A percentile compares a stretch with the other conserved stretches of the same genome.
These are phyloP conservation scores for Lentithecium fluviatile DNA, from an alignment of 495 filamentous ascomycete genomes.

Conservation along the genomic window DNA sequence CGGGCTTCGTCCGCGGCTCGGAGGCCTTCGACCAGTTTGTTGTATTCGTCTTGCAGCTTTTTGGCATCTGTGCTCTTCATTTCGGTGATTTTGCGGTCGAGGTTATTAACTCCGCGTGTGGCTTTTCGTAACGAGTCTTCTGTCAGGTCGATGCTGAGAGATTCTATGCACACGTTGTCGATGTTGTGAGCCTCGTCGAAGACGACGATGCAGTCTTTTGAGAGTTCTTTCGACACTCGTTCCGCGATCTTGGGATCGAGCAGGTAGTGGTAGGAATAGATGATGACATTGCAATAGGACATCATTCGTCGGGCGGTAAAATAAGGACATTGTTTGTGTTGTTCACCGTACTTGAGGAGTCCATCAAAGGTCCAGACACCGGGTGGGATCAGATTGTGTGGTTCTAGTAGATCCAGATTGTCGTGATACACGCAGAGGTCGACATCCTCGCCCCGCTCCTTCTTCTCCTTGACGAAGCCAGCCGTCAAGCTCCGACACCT, in stretches of 20 bases:
- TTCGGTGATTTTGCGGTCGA: constrained; percentile 85
- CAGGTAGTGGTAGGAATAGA: constrained; percentile 98
- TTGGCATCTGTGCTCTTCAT: constrained; percentile 90
- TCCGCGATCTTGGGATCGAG: constrained; percentile 98
- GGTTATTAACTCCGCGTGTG: constrained; percentile 80
- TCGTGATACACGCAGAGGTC: constrained; percentile 95
- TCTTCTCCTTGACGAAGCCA: constrained; percentile 96
- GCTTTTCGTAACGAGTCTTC: constrained; percentile 90
- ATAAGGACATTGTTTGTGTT: constrained; percentile 96
- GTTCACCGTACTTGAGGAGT: constrained; percentile 80
- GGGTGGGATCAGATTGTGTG: constrained; percentile 87
- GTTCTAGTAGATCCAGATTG: constrained; percentile 91
- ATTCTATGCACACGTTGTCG: constrained; percentile 99
- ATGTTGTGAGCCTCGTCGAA: constrained; percentile 99
- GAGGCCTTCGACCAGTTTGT: constrained; percentile 91
- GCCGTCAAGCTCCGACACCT: constrained; percentile 93
- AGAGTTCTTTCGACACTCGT: constrained; percentile 90
- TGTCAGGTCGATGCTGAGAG: constrained; percentile 91
- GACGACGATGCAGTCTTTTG: constrained; percentile 97
- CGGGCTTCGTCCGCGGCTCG: constrained; percentile 81
- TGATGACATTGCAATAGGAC: constrained; percentile 98
- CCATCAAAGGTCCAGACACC: constrained; percentile 97
- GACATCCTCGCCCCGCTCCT: constrained; percentile 88
- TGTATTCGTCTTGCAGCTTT: constrained; percentile 92
- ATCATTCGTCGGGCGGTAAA: constrained; percentile 97